phyloP scores from a whole-genome alignment of 1,139 yeast species.

The Yamadazyma sp. region DNA sequence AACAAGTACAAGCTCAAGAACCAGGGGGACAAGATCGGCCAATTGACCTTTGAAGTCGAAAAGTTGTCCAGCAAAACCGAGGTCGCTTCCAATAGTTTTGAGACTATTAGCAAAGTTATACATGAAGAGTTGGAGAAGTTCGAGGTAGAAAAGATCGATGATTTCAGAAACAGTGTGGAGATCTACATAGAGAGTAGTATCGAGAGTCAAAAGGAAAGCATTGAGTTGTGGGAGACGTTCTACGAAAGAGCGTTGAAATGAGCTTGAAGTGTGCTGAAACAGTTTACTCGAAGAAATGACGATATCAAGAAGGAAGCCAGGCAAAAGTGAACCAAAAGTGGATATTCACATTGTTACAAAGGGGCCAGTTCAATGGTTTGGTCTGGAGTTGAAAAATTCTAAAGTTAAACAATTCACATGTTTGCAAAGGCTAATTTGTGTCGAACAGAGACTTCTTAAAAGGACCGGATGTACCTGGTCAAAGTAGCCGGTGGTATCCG shows the following conservation, averaged over 20 bases:
- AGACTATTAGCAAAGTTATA: constrained; percentile 61
- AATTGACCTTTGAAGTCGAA: constrained; percentile 57
- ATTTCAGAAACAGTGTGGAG: constrained; percentile 88
- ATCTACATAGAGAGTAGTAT: constrained; percentile 87
- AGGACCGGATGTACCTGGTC: no score
- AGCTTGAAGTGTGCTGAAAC: no score
- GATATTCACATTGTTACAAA: no score
- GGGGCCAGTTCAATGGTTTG: no score
- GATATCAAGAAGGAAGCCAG: neutral
- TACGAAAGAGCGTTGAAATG: constrained; percentile 38
- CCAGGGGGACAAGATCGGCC: constrained; percentile 62
- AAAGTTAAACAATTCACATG: no score
- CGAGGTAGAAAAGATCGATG: constrained; percentile 76
- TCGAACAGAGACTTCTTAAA: no score
- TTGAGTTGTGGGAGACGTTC: constrained; percentile 93
- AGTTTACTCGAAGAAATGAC: no score
- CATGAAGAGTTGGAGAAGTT: constrained; percentile 67
- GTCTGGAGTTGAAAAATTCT: no score
- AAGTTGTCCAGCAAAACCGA: constrained; percentile 58
- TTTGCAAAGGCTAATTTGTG: no score
- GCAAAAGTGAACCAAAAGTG: neutral
- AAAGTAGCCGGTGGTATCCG: no score
- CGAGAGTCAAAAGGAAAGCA: constrained; percentile 91
- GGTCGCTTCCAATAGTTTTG: constrained; percentile 59
- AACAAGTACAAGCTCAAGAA: constrained; percentile 62